Base-by-base conservation (phyloP, 2,329 filamentous ascomycete species). In the Fusarium sp. region DNA sequence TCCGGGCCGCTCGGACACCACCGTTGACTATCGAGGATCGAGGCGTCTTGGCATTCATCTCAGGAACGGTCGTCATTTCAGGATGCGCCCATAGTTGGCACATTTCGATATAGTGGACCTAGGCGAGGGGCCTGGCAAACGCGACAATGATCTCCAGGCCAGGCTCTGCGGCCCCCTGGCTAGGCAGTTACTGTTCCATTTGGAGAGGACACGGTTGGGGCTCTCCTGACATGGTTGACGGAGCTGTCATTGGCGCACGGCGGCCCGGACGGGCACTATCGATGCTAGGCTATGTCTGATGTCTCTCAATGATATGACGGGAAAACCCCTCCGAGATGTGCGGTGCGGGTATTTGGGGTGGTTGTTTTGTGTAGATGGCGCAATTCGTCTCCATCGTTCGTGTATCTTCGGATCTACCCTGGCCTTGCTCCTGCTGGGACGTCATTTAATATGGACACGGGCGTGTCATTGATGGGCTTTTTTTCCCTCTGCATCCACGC, bases 271-370 rank as follows among this genome's bases (percentile, higher is more conserved):
- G 58, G 67, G 29, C 64, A 74, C 73, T 75, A 74, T 63, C 70
- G 69, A 70, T 63, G 64, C 67, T 54, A 66, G 67, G 72, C 56
- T 37, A 67, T 68, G 60, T 66, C 42, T n/a, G 27, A 67, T 68
- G 73, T 68, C 72, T 75, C 66, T 75, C 66, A 56, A 62, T 67
- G 64, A 76, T 64, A 76, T 75, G 74, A 72, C 65, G 62, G 69
- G 40, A 52, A 54, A 54, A 31, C 18, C 18, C 50, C 29, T 31
- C 20, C 27, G 27, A 34, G 27, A 31, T 54, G 16, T 29, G 47
- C 24, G 45, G 16, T 52, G 47, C 18, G 24, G 47, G 45, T 50
- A 29, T 29, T 52, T 18, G 45, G 47, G 24, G 24, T 29, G 29
- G 56, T 52, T 52, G 66, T 69, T 72, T 75, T 54, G 58, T 62